phyloP scores from a whole-genome alignment of 257 asterid species.

The Solanum virginianum region DNA sequence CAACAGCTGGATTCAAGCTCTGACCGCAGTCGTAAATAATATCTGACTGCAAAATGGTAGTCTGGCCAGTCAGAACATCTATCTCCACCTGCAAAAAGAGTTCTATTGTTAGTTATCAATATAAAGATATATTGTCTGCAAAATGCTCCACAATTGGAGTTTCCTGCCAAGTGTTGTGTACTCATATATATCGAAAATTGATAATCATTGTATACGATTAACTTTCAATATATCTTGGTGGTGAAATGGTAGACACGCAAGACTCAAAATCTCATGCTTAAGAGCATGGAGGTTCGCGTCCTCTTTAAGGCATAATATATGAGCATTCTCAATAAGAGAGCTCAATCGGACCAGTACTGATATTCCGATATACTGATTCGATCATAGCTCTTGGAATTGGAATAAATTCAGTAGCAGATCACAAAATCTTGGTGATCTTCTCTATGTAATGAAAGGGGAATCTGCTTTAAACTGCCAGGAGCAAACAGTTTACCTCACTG shows the following conservation, averaged over 20 bases:
- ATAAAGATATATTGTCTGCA: neutral
- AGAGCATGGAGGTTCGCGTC: neutral
- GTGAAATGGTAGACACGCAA: neutral
- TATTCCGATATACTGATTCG: neutral
- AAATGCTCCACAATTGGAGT: neutral
- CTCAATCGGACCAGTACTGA: neutral
- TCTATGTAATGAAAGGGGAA: neutral
- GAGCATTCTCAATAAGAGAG: neutral
- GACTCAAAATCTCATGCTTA: neutral
- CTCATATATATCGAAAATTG: neutral
- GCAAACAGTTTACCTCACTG: conserved; percentile 43
- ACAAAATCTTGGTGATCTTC: too few species aligned
- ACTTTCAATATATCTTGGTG: neutral
- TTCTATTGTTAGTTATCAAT: neutral
- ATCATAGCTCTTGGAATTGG: neutral
- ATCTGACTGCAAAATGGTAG: conserved; percentile 39
- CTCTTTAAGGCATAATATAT: neutral
- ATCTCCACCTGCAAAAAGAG: conserved; percentile 47
- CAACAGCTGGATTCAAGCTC: conserved; percentile 74
- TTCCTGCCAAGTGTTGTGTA: neutral
- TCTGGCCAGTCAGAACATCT: conserved; percentile 47
- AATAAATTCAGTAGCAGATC: neutral
- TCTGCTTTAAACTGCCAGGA: neutral
- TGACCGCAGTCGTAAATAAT: conserved; percentile 70
- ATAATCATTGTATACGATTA: neutral